A percentile compares a stretch with the other conserved stretches of the same genome.
These are phyloP conservation scores for Peronospora farinosa DNA, from an alignment of 352 stramenopile genomes.

Conservation along the genomic window DNA sequence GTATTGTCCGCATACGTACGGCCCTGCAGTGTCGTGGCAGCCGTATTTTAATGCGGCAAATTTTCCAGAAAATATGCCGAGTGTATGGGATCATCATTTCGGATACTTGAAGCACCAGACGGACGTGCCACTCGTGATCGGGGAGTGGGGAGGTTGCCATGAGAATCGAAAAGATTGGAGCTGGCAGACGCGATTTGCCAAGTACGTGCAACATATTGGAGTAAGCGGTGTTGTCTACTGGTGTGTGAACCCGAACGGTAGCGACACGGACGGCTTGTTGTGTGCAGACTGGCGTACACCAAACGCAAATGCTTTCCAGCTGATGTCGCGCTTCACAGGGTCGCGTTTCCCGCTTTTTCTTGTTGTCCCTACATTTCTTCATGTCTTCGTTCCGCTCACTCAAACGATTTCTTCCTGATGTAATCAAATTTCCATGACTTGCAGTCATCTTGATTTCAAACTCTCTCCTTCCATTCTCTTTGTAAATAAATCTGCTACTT, in stretches of 20 bases:
- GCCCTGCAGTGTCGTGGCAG: slow-evolving; percentile 35
- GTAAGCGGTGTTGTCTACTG: slow-evolving; percentile 53
- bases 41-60: slow-evolving; percentile 36
- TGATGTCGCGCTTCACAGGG: slow-evolving; percentile 41
- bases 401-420: no score
- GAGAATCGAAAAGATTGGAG: slow-evolving; percentile 27
- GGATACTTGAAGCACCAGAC: slow-evolving; percentile 33
- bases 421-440: no score
- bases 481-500: slow-evolving; percentile 23
- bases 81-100: slow-evolving; percentile 56
- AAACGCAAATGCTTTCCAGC: slow-evolving; percentile 34
- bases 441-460: background rate
- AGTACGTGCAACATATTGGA: slow-evolving; percentile 37
- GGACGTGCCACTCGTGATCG: slow-evolving; percentile 41
- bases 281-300: slow-evolving; percentile 51
- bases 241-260: slow-evolving; percentile 59
- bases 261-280: slow-evolving; percentile 54
- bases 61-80: slow-evolving; percentile 43
- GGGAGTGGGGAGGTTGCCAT: slow-evolving; percentile 56
- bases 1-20: slow-evolving; percentile 48
- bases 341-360: no score
- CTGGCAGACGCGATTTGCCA: slow-evolving; percentile 45
- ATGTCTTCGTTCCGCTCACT: no score
- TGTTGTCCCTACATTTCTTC: no score
- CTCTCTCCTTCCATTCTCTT: slow-evolving; percentile 7